Evolutionary conservation across 2,329 filamentous ascomycete genomes (phyloP).

Genomic region (Colletotrichum spinosum): DNA sequence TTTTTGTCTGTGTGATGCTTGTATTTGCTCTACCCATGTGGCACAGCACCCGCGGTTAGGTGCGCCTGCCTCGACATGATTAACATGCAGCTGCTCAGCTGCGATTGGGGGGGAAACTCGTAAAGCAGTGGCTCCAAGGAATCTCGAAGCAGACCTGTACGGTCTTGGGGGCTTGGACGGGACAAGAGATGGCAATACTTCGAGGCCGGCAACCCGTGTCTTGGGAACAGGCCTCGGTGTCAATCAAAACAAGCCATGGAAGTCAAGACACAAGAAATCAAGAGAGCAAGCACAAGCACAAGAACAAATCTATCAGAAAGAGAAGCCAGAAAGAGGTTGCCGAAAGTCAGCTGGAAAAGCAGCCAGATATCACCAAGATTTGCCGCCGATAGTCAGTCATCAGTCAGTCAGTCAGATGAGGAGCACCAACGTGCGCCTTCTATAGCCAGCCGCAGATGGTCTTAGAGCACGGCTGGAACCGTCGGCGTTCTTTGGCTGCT

Average conservation of each 20-base stretch:
- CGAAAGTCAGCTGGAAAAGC: slow-evolving; percentile 36
- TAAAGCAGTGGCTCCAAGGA: slow-evolving; percentile 23
- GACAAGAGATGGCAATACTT: slow-evolving; percentile 26
- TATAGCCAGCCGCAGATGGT: slow-evolving; percentile 61
- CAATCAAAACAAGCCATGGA: slow-evolving; percentile 32
- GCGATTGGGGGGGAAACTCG: slow-evolving; percentile 21
- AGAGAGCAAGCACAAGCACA: neutral
- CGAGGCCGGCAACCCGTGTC: slow-evolving; percentile 16
- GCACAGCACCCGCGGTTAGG: slow-evolving; percentile 12
- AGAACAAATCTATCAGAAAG: slow-evolving; percentile 22
- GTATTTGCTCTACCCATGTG: slow-evolving; percentile 15
- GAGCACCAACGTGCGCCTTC: slow-evolving; percentile 45
- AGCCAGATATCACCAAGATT: slow-evolving; percentile 37
- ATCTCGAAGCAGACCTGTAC: slow-evolving; percentile 21
- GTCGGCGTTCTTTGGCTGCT: slow-evolving; percentile 56
- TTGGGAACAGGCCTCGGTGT: slow-evolving; percentile 31
- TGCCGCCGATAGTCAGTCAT: slow-evolving; percentile 38
- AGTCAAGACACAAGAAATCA: slow-evolving; percentile 19
- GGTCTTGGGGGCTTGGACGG: slow-evolving; percentile 33
- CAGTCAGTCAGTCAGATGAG: slow-evolving; percentile 36
- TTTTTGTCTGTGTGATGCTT: slow-evolving; percentile 37
- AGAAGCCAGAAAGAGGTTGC: slow-evolving; percentile 37
- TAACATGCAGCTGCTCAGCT: slow-evolving; percentile 29
- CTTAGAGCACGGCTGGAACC: slow-evolving; percentile 55
- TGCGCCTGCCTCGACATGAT: slow-evolving; percentile 12